Base-by-base conservation (phyloP, 768 basidiomycete genomes). In the Naganishia kalamii region DNA sequence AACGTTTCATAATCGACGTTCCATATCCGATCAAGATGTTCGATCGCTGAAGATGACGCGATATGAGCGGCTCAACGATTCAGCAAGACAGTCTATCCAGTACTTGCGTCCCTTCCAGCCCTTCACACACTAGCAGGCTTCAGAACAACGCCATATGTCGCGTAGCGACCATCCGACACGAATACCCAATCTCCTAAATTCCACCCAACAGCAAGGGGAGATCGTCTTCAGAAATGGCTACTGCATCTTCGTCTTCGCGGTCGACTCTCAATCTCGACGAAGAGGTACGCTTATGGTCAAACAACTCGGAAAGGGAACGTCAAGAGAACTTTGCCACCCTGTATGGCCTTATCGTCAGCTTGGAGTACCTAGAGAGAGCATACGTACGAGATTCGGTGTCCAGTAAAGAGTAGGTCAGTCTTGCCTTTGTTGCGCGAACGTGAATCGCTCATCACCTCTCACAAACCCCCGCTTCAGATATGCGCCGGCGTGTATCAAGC, bases 321-420 rank as follows among this genome's bases (percentile, higher is more conserved):
- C 88, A 87, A 71, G 92, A 88, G 73, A 87, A 88, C 12, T 82
- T 92, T 19, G 88, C 90, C 0, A 98, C 91, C 4, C 81, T 99
- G 6, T 99, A 88, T 71, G 89, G 90, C 8, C 89, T 99, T 71
- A 85, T 96, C 65, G 88, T 93, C 49, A 85, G 88, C 2, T 81
- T 99, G 12, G 92, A 98, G 72, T 97, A 93, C 75, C 87, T 97
- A 25, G 94, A 99, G 77, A 84, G 92, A 44, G 94, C 92, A 0
- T 98, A 94, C 78, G 88, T 98, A 43, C 85, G 94, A 17, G 96
- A 98, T 80, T 87, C 89, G 0, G 88, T 98, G 64, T 87, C 87
- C 21, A 87, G 89, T 2, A 86, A 86, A 51, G 90, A 97, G 93
- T 96, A 81, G 78, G 90, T 84, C 60, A 21, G 44, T 10, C n/a